Conservation (phyloP, 495 filamentous ascomycete genomes). For the Trichoderma parareesei region DNA sequence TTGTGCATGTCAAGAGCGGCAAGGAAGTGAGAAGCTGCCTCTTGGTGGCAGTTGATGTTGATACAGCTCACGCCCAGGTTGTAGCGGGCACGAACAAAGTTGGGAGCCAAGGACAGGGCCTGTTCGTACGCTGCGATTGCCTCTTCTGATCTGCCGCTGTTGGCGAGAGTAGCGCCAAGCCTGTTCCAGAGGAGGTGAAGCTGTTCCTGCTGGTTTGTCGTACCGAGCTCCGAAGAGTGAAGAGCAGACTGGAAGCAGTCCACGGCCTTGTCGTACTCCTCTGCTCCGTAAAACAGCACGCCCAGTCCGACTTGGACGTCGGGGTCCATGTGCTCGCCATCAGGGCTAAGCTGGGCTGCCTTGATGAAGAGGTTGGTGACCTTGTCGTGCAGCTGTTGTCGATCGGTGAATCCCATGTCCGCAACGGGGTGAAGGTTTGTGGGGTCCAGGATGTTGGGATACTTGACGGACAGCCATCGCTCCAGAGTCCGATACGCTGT, state of each 20-base stretch:
- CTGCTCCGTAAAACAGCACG: slow-evolving; percentile 94
- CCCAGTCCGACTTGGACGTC: slow-evolving; percentile 97
- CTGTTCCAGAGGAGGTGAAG: slow-evolving; percentile 96
- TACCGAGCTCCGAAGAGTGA: slow-evolving; percentile 69
- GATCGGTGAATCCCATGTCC: slow-evolving; percentile 87
- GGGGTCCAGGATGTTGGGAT: slow-evolving; percentile 67
- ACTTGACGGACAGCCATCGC: slow-evolving; percentile 90
- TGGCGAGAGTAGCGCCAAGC: slow-evolving; percentile 91
- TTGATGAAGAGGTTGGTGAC: slow-evolving; percentile 85
- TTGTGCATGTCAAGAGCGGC: slow-evolving; percentile 95
- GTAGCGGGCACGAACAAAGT: slow-evolving; percentile 94
- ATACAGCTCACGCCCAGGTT: slow-evolving; percentile 96
- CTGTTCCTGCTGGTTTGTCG: slow-evolving; percentile 64
- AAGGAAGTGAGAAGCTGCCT: slow-evolving; percentile 91
- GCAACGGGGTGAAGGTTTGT: slow-evolving; percentile 57
- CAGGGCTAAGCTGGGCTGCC: slow-evolving; percentile 83
- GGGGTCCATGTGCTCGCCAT: slow-evolving; percentile 83
- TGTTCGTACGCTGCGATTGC: slow-evolving; percentile 95
- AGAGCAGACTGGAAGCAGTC: slow-evolving; percentile 95
- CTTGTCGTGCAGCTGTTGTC: slow-evolving; percentile 78
- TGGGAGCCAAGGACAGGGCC: slow-evolving; percentile 77
- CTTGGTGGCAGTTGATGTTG: slow-evolving; percentile 89
- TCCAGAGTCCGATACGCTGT: slow-evolving; percentile 95
- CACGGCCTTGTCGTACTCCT: slow-evolving; percentile 97
- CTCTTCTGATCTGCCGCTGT: slow-evolving; percentile 85